Evolutionary conservation across 202 grass and related monocot species (phyloP), one percentile per base, ranked within the genome.

Genomic region (Schoenoplectus tabernaemontani): DNA sequence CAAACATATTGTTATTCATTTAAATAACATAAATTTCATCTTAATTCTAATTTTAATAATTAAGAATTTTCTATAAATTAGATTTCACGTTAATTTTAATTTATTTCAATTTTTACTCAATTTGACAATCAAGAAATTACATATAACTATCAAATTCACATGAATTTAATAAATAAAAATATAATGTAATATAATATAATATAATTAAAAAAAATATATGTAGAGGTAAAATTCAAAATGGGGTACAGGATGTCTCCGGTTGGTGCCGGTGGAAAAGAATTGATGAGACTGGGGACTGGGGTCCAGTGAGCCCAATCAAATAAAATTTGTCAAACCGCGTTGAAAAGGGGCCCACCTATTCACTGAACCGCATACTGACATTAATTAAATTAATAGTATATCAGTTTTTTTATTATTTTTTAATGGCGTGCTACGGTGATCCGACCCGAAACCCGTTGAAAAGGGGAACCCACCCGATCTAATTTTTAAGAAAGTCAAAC

Each of bases 301-400:
- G 48, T 48, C 28, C 28, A 28, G 28, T 28, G 12, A 38, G 7
- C 2, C 32, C 33, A 38, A 64, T 17, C 61, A 65, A 65, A 65
- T 38, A 9, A 47, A 70, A 46, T 15, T 47, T 70, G 39, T 70
- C 39, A 70, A 70, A 70, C 20, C 66, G 66, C 66, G 66, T 70
- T 70, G 39, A 46, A 15, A 13, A 11, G 33, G 62, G 33, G 15
- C 62, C 16, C 2, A 4, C 7, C 1, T 15, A 15, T n/a, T 9
- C 16, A 13, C 58, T 13, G 2, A 30, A 60, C 33, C 60, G 4
- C 36, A 16, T 16, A 33, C 47, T 50, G 47, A 50, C 47, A 13
- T 3, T 13, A 16, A 1, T 50, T 5, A 50, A n/a, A 15, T 53
- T 17, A 53, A 53, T 17, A 15, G 17, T 39, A 66, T 39, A 50